A percentile compares a stretch with the other conserved stretches of the same genome.
These are phyloP conservation scores for Extremus antarcticus DNA, from an alignment of 495 filamentous ascomycete species.

Conservation along the genomic window DNA sequence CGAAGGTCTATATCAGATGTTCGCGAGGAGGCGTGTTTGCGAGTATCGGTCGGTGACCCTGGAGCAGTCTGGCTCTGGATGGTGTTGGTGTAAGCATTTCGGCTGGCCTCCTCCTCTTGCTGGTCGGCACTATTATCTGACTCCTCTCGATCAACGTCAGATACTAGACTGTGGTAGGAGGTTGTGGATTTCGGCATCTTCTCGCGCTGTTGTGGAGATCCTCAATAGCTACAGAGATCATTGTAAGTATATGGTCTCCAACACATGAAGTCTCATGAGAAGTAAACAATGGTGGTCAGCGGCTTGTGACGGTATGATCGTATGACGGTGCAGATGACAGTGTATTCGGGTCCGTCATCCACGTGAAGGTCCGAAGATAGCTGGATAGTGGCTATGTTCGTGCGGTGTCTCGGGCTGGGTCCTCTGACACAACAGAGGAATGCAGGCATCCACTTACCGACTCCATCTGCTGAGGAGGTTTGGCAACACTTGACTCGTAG, in stretches of 20 bases:
- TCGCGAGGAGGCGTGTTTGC: slow-evolving; percentile 14
- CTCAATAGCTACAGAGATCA: slow-evolving; percentile 3
- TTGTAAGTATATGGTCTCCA: not conserved
- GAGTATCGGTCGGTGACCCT: slow-evolving; percentile 13
- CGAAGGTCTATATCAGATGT: slow-evolving; percentile 26
- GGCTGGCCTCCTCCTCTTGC: slow-evolving; percentile 3
- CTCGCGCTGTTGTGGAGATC: not conserved
- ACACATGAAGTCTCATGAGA: not conserved
- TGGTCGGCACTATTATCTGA: slow-evolving; percentile 1
- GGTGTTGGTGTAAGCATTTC: slow-evolving; percentile 7
- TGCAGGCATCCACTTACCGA: not conserved
- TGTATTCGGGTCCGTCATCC: not conserved
- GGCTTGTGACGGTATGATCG: not conserved
- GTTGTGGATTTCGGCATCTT: slow-evolving; percentile 19
- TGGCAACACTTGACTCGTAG: too few species aligned
- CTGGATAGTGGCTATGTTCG: not conserved
- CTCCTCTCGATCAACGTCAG: slow-evolving; percentile 5
- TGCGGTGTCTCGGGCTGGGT: not conserved
- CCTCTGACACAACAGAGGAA: not conserved
- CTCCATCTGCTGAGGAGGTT: not conserved
- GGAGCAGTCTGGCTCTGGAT: slow-evolving; percentile 10
- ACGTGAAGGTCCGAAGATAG: not conserved
- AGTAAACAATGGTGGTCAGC: not conserved
- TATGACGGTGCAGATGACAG: not conserved
- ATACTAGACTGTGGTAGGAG: slow-evolving; percentile 11